These are phyloP conservation scores for Metschnikowia aberdeeniae DNA, from an alignment of 805 yeast species.

Conservation along the genomic window DNA sequence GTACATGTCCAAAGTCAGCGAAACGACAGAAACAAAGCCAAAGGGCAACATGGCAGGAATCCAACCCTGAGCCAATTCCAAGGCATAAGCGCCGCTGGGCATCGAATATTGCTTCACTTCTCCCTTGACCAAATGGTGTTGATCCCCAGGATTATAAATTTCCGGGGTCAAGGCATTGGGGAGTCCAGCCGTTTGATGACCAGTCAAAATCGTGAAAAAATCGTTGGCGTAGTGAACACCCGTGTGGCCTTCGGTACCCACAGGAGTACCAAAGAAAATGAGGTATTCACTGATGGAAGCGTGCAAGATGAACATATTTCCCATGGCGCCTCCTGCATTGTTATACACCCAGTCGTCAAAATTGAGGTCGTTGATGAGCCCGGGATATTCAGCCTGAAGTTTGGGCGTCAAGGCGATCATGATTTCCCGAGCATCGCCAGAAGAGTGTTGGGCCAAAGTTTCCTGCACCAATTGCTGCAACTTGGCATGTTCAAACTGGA, in stretches of 20 bases:
- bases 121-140: constrained; percentile 75
- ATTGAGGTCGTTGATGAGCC: constrained; percentile 64
- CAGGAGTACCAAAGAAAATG: constrained; percentile 88
- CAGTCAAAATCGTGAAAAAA: constrained; percentile 85
- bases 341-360: constrained; percentile 91
- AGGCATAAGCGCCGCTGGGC: constrained; percentile 79
- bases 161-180: constrained; percentile 63
- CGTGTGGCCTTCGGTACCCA: constrained; percentile 94
- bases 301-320: constrained; percentile 89
- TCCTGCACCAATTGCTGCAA: constrained; percentile 57
- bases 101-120: constrained; percentile 77
- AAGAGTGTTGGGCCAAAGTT: constrained; percentile 50
- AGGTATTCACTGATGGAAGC: constrained; percentile 92
- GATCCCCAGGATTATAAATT: constrained; percentile 81
- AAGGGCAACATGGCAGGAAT: constrained; percentile 97
- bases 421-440: constrained; percentile 57
- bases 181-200: constrained; percentile 69
- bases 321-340: constrained; percentile 99
- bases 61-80: constrained; percentile 98
- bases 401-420: constrained; percentile 55
- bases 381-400: constrained; percentile 57
- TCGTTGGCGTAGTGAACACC: constrained; percentile 98
- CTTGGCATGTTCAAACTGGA: constrained; percentile 63
- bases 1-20: constrained; percentile 74
- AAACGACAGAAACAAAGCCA: constrained; percentile 76